Evolutionary conservation across 805 yeast genomes (phyloP), one percentile per base, ranked within the genome.

Genomic region (Pichia membranifaciens): DNA sequence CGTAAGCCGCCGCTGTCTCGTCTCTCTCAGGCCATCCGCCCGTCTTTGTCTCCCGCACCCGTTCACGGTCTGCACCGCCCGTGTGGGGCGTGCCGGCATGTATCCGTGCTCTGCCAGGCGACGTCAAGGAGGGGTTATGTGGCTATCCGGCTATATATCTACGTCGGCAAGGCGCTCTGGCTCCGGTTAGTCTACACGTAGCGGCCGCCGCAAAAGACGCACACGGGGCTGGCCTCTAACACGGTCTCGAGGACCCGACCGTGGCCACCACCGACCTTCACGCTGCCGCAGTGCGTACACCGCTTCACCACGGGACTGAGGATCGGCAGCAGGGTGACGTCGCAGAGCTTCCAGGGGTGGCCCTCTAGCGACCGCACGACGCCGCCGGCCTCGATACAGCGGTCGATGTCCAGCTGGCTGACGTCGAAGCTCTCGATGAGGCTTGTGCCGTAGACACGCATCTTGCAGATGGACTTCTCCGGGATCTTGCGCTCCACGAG

Each of bases 171-270:
- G n/a, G n/a, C n/a, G n/a, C n/a, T n/a, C n/a, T n/a, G n/a, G n/a
- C n/a, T n/a, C n/a, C n/a, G n/a, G n/a, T n/a, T 10, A 8, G 15
- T 12, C 38, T 39, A 38, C 15, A 16, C 33, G 36, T 43, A 53
- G 7, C 56, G 40, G 1, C 57, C 57, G 6, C 57, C 57, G 41
- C 56, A 51, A 21, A 44, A 40, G 6, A 49, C 22, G 38, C 57
- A 54, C 7, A 53, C 20, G 12, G 44, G 45, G 3, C 51, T 22
- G 13, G 47, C 33, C 8, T 43, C 40, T 5, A 51, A 38, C 10
- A 53, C 47, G 8, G 33, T 16, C 1, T 33, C 41, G 1, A 47
- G 38, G 4, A 53, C 13, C 6, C n/a, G 18, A 0, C 54, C 51
- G 4, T 41, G n/a, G 4, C 31, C 38, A 8, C 35, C 15, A 4